Percentiles rank a stretch among this genome's conserved stretches.
These are phyloP conservation scores for Anthostomella pinea DNA, from an alignment of 2,329 filamentous ascomycete species.

Conservation along the genomic window DNA sequence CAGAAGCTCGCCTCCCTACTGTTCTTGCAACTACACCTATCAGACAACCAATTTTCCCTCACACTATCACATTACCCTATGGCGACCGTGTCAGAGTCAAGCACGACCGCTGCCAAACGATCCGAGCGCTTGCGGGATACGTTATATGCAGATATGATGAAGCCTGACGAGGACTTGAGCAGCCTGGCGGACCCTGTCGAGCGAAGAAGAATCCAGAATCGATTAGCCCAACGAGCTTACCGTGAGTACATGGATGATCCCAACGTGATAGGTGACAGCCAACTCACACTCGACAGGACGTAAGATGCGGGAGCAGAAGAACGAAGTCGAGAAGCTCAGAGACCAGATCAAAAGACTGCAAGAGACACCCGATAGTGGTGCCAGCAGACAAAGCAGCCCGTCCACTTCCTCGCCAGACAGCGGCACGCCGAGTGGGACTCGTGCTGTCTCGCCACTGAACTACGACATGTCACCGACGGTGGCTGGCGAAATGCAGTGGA, in stretches of 20 bases:
- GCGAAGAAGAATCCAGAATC: slow-evolving; percentile 21
- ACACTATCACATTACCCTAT: slow-evolving; percentile 8
- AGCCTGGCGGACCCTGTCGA: slow-evolving; percentile 22
- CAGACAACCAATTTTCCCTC: slow-evolving; percentile 8
- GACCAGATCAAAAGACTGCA: slow-evolving; percentile 24
- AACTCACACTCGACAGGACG: slow-evolving; percentile 14
- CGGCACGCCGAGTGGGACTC: slow-evolving; percentile 11
- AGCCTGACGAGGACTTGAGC: slow-evolving; percentile 23
- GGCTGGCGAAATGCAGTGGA: slow-evolving; percentile 20
- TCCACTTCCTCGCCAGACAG: slow-evolving; percentile 17
- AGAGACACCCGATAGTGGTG: slow-evolving; percentile 19
- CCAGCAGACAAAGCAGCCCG: slow-evolving; percentile 20
- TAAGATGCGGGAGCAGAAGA: slow-evolving; percentile 25
- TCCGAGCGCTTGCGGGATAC: slow-evolving; percentile 22
- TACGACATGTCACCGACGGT: slow-evolving; percentile 18
- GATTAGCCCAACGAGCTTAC: slow-evolving; percentile 22
- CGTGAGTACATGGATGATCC: slow-evolving; percentile 15
- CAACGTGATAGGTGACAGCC: background rate
- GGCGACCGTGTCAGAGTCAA: slow-evolving; percentile 14
- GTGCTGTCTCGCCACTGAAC: slow-evolving; percentile 15
- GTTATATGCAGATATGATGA: slow-evolving; percentile 24
- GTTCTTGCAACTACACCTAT: slow-evolving; percentile 10
- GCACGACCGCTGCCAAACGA: slow-evolving; percentile 16
- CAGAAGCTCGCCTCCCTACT: too few relatives aligned
- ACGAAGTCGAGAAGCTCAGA: slow-evolving; percentile 25